Conservation (phyloP, 345 rosid genomes). For the Crucihimalaya himalaica region DNA sequence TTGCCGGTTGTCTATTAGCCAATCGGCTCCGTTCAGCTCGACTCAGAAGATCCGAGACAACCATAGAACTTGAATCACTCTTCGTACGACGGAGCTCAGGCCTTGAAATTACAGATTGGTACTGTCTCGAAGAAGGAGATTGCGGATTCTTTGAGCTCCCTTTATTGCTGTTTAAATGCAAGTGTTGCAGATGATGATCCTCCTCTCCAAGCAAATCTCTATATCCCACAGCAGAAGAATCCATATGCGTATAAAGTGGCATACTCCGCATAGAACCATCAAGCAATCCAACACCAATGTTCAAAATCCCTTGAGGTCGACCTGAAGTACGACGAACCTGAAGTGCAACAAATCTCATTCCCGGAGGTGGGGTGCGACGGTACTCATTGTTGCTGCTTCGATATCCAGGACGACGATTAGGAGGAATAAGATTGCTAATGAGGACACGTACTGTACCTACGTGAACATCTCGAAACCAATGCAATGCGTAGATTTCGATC, state of each 20-base stretch:
- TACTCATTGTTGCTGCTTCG: constrained; percentile 26
- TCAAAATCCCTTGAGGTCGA: constrained; percentile 83
- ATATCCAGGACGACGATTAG: constrained; percentile 30
- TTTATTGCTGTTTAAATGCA: constrained; percentile 35
- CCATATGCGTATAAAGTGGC: constrained; percentile 68
- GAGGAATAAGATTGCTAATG: constrained; percentile 70
- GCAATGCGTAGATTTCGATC: constrained; percentile 73
- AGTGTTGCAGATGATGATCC: constrained; percentile 43
- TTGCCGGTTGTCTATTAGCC: constrained; percentile 27
- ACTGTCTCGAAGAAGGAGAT: constrained; percentile 34
- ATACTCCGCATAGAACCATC: constrained; percentile 87
- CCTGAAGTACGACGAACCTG: constrained; percentile 86
- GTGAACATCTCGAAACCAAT: constrained; percentile 84
- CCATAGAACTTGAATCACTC: constrained; percentile 76
- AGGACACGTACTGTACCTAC: constrained; percentile 80
- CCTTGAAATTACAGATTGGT: constrained; percentile 34
- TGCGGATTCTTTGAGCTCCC: constrained; percentile 35
- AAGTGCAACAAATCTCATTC: constrained; percentile 82
- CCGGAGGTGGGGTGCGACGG: constrained; percentile 43
- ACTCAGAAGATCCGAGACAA: constrained; percentile 33
- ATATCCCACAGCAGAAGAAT: constrained; percentile 77
- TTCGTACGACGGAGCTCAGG: constrained; percentile 71
- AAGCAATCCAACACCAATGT: constrained; percentile 78
- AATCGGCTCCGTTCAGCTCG: constrained; percentile 38
- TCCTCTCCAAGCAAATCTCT: constrained; percentile 76